phyloP scores from a whole-genome alignment of 345 rosid genomes.

The Atalantia buxifolia region DNA sequence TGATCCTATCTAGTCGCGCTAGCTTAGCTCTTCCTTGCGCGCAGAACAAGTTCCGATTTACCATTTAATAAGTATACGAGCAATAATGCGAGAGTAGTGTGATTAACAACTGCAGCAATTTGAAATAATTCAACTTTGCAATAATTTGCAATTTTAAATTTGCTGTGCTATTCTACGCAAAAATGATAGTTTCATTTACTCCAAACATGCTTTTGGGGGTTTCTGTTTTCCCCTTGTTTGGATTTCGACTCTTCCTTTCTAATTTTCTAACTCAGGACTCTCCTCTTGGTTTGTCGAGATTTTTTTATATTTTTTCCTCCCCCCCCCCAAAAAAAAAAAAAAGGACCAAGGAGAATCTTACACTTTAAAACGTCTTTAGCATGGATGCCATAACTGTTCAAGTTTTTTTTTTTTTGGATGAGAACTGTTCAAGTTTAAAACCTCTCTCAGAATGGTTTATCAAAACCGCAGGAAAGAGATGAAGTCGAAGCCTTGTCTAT shows the following conservation, averaged over 20 bases:
- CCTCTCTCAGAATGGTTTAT: conserved; percentile 47
- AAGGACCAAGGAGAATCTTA: too few species aligned
- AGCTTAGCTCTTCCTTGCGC: background rate
- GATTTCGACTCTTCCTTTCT: too few species aligned
- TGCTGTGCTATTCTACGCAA: background rate
- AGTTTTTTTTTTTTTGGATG: too few species aligned
- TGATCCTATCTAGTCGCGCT: background rate
- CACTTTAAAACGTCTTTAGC: background rate
- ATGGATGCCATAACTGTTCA: conserved; percentile 28
- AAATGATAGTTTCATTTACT: too few species aligned
- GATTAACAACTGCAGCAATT: background rate
- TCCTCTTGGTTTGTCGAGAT: too few species aligned
- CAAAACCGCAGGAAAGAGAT: conserved; percentile 43
- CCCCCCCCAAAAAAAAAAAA: too few species aligned
- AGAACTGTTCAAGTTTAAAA: conserved; percentile 27
- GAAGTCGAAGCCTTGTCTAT: conserved; percentile 26
- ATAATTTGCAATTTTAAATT: background rate
- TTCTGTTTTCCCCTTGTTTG: too few species aligned
- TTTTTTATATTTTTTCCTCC: too few species aligned
- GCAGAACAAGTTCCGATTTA: background rate
- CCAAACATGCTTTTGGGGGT: too few species aligned
- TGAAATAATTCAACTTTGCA: background rate
- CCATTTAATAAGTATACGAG: background rate
- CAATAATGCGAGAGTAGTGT: background rate
- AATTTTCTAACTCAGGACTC: too few species aligned